Conservation (phyloP, 495 filamentous ascomycete genomes). For the Talaromyces proteolyticus region DNA sequence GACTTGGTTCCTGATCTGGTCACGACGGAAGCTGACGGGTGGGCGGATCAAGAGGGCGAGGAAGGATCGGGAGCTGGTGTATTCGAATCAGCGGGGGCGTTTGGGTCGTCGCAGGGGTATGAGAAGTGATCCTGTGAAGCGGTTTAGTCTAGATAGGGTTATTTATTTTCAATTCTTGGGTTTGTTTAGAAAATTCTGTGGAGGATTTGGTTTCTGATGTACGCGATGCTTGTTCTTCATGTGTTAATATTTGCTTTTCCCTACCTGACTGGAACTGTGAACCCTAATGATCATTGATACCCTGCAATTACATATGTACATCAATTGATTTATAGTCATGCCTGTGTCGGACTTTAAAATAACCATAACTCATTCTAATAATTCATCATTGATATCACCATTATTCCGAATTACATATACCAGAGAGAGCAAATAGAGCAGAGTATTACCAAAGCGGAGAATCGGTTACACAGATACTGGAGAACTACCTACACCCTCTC, state of each 20-base stretch:
- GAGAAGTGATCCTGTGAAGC: too few relatives aligned
- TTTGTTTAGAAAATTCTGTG: neutral
- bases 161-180: neutral
- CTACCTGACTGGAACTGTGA: neutral
- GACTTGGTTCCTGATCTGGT: slow-evolving; percentile 45
- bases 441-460: neutral
- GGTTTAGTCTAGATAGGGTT: too few relatives aligned
- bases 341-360: too few relatives aligned
- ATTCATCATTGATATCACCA: too few relatives aligned
- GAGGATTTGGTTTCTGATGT: neutral
- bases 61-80: slow-evolving; percentile 9
- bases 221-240: neutral
- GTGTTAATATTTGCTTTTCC: too few relatives aligned
- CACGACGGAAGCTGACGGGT: slow-evolving; percentile 38
- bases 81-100: neutral
- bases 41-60: slow-evolving; percentile 21
- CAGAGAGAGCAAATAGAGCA: too few relatives aligned
- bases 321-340: neutral
- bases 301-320: neutral
- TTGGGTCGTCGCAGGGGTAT: neutral
- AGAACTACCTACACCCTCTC: slow-evolving; percentile 23
- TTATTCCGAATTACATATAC: too few relatives aligned
- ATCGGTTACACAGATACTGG: neutral
- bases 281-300: neutral
- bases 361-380: too few relatives aligned